These are phyloP conservation scores for Jacaranda copaia DNA, from an alignment of 257 asterid species.

Conservation along the genomic window DNA sequence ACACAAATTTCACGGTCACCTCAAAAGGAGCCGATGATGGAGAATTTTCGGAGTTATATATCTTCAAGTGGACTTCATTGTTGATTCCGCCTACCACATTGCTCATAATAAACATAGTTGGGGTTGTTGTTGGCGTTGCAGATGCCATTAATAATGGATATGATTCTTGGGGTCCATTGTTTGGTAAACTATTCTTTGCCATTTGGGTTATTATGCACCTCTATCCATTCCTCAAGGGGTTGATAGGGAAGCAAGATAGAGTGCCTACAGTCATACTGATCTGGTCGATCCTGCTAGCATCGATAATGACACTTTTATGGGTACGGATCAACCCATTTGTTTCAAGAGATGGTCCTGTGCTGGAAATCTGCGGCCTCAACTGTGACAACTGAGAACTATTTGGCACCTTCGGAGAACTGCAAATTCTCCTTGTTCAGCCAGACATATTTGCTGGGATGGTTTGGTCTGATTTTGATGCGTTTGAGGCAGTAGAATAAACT, in stretches of 20 bases:
- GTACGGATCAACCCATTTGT: constrained; percentile 70
- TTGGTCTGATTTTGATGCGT: neutral
- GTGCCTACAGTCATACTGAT: constrained; percentile 66
- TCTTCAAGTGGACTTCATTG: constrained; percentile 72
- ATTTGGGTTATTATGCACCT: constrained; percentile 74
- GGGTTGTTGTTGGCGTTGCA: constrained; percentile 60
- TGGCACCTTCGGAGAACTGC: neutral
- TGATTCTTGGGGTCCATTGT: constrained; percentile 73
- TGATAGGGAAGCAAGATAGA: constrained; percentile 60
- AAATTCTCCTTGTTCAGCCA: neutral
- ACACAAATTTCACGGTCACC: constrained; percentile 67
- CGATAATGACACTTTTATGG: constrained; percentile 66
- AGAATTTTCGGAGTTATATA: constrained; percentile 56
- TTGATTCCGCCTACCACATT: constrained; percentile 69
- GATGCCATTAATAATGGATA: constrained; percentile 70
- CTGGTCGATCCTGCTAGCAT: constrained; percentile 70
- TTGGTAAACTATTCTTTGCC: constrained; percentile 65
- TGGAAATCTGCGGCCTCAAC: constrained; percentile 63
- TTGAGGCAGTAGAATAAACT: neutral
- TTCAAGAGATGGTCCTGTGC: constrained; percentile 64
- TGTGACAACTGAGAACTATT: constrained; percentile 47
- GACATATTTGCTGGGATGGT: neutral
- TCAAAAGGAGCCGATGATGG: constrained; percentile 72
- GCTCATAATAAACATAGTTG: constrained; percentile 59
- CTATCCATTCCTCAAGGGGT: constrained; percentile 72